Base-by-base conservation (phyloP, 2,329 filamentous ascomycete species). In the Tolypocladium album region DNA sequence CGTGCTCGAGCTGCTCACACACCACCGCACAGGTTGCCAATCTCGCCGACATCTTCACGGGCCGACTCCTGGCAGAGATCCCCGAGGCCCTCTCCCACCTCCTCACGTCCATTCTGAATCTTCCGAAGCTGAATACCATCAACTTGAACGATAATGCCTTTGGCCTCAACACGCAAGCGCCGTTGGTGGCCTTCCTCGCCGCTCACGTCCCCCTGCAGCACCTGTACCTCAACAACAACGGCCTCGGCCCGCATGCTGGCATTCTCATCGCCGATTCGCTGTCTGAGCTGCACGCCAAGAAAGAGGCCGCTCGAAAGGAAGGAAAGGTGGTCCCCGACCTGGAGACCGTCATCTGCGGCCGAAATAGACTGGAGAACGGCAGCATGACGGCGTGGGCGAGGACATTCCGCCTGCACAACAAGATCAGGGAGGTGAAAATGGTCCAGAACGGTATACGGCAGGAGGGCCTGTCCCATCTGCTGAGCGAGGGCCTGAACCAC, bases 111-210 rank as follows among this genome's bases (percentile, higher is more conserved):
- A 86, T 97, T 50, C 85, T 97, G 60, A 88, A 92, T 70, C 88
- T 96, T 59, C 88, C 89, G 1, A 87, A 90, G 60, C 87, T 99
- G 53, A 88, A 89, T 73, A 97, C 92, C 38, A 84, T 99, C 76
- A 95, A 97, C 75, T 83, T 99, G 47, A 96, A 93, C 76, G 94
- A 99, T 76, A 99, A 99, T 75, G 94, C 94, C 55, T 99, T 99
- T 70, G 94, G 94, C 60, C 85, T 97, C 63, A 97, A 96, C 76
- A 96, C 91, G 20, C 89, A 95, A 74, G 92, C 90, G 42, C 94
- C 93, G 12, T 85, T 99, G 56, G 90, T 96, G 66, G 89, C 90
- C 62, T 99, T 99, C 78, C 85, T 99, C 63, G 87, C 89, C 59
- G 83, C 87, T 61, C 93, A 97, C 76, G 85, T 89, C 3, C 93